A percentile compares a stretch with the other conserved stretches of the same genome.
These are phyloP conservation scores for Rhizoclosmatium globosum DNA, from an alignment of 192 early-diverging fungal species.

Conservation along the genomic window DNA sequence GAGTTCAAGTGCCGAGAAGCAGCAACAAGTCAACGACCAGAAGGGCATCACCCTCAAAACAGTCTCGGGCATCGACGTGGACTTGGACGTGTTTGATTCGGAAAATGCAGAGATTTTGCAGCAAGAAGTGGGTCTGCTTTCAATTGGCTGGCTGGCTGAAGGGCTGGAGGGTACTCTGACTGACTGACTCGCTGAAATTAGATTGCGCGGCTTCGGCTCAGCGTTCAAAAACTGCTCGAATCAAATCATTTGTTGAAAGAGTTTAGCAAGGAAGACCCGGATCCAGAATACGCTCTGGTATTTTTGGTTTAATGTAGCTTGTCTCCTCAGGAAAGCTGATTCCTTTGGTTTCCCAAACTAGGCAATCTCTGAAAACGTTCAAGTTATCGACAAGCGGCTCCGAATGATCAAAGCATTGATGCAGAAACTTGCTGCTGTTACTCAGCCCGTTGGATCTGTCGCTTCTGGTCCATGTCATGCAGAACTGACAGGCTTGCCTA, in stretches of 20 bases:
- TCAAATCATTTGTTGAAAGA: slow-evolving; percentile 30
- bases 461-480: slow-evolving; percentile 6
- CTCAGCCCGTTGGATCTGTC: background rate
- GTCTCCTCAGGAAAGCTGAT: background rate
- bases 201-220: slow-evolving; percentile 38
- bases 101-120: slow-evolving; percentile 25
- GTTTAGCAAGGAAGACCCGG: slow-evolving; percentile 7
- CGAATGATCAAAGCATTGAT: slow-evolving; percentile 22
- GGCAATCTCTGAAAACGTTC: slow-evolving; percentile 31
- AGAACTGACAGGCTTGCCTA: background rate
- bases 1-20: background rate
- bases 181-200: background rate
- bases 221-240: slow-evolving; percentile 32
- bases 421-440: slow-evolving; percentile 15
- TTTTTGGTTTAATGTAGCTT: background rate
- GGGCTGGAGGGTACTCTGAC: background rate
- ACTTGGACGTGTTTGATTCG: slow-evolving; percentile 12
- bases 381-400: slow-evolving; percentile 16
- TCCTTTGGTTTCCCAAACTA: background rate
- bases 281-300: slow-evolving; percentile 29
- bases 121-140: slow-evolving; percentile 9
- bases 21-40: background rate
- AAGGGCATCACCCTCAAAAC: background rate
- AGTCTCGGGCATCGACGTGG: slow-evolving; percentile 10
- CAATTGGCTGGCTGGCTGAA: background rate